A percentile compares a stretch with the other conserved stretches of the same genome.
Evolutionary conservation across 106 monocot genomes (phyloP).

Genomic region (Agapanthus africanus): DNA sequence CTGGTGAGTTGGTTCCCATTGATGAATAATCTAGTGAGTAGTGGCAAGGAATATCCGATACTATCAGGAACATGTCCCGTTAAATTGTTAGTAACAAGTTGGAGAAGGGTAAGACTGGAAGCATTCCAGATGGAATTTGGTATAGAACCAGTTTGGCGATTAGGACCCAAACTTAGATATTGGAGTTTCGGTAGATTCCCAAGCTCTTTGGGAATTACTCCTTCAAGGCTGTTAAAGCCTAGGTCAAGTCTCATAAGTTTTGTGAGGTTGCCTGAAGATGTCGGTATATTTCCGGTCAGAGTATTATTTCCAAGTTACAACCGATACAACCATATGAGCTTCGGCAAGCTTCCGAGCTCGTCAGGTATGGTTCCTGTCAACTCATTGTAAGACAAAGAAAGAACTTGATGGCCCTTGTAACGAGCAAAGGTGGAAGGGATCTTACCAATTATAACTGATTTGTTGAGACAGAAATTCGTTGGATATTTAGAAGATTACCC

Average conservation of each 20-base stretch:
- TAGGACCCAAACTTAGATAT: background rate
- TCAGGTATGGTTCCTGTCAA: constrained; percentile 16
- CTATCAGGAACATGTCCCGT: constrained; percentile 8
- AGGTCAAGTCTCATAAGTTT: constrained; percentile 5
- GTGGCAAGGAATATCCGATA: constrained; percentile 4
- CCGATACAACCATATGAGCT: background rate
- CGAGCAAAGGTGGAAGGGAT: constrained; percentile 2
- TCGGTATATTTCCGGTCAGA: constrained; percentile 8
- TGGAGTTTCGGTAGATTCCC: constrained; percentile 10
- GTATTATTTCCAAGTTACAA: constrained; percentile 9
- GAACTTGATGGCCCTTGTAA: constrained; percentile 7
- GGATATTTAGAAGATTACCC: constrained; percentile 12
- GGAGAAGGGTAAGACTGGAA: background rate
- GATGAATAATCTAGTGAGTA: background rate
- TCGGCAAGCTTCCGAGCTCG: background rate
- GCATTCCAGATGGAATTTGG: constrained; percentile 3
- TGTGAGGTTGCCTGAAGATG: constrained; percentile 13
- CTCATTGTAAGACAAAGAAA: background rate
- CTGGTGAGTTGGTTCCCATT: background rate
- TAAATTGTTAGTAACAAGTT: constrained; percentile 5
- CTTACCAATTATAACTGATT: constrained; percentile 1
- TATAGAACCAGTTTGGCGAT: constrained; percentile 6
- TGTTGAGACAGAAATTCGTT: background rate
- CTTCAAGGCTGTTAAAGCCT: constrained; percentile 3
- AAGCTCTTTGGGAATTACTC: constrained; percentile 10